These are phyloP conservation scores for Suillus paluster DNA, from an alignment of 768 basidiomycete species.

Conservation along the genomic window DNA sequence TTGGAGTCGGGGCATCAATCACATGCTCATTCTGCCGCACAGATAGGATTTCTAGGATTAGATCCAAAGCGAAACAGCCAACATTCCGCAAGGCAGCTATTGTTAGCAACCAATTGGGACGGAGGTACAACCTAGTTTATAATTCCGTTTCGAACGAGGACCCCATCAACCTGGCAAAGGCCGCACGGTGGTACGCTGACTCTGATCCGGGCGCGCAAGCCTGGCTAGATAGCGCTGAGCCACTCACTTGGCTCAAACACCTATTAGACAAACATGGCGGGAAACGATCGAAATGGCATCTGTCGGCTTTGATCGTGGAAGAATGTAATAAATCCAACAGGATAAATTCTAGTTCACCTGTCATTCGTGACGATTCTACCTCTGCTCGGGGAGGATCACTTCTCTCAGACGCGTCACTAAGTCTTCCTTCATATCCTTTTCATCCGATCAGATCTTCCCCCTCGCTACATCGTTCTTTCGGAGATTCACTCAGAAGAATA, in stretches of 20 bases:
- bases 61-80: constrained; percentile 49
- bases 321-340: constrained; percentile 57
- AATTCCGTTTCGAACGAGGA: constrained; percentile 36
- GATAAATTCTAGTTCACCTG: constrained; percentile 36
- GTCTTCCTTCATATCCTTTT: constrained; percentile 13
- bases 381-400: constrained; percentile 4
- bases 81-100: constrained; percentile 68
- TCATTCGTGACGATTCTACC: constrained; percentile 49
- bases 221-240: constrained; percentile 68
- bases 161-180: constrained; percentile 50
- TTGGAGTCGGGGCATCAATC: constrained; percentile 7
- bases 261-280: constrained; percentile 51
- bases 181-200: constrained; percentile 64
- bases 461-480: constrained; percentile 44
- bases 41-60: constrained; percentile 66
- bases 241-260: constrained; percentile 76
- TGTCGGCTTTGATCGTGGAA: constrained; percentile 73
- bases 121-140: constrained; percentile 65
- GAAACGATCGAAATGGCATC: constrained; percentile 57
- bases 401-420: constrained; percentile 13
- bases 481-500: constrained; percentile 43
- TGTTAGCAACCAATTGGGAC: constrained; percentile 63
- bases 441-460: constrained; percentile 22
- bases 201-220: constrained; percentile 51
- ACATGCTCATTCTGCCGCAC: constrained; percentile 5